A percentile compares a stretch with the other conserved stretches of the same genome.
These are phyloP conservation scores for Paracorniculantispora psalliotae DNA, from an alignment of 2,329 filamentous ascomycete genomes.

Conservation along the genomic window DNA sequence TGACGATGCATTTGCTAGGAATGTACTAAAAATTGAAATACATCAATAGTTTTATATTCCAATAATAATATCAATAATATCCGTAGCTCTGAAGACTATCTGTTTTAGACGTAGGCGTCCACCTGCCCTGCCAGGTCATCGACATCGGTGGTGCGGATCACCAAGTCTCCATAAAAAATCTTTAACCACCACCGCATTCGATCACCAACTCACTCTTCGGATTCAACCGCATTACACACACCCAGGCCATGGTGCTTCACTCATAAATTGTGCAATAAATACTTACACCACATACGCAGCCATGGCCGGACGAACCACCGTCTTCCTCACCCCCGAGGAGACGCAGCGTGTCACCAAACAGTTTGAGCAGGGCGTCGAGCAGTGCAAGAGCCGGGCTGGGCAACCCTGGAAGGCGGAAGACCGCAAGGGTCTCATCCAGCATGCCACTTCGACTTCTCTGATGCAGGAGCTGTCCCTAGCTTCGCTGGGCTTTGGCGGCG, in stretches of 20 bases:
- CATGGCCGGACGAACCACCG: constrained; percentile 23
- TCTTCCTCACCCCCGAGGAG: constrained; percentile 29
- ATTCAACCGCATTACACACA: background rate
- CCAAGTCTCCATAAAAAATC: constrained; percentile 10
- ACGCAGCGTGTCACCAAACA: constrained; percentile 24
- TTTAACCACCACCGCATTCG: background rate
- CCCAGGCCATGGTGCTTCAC: background rate
- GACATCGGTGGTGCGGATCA: background rate
- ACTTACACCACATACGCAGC: background rate
- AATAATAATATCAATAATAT: too few relatives aligned
- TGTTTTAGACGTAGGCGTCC: background rate
- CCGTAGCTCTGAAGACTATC: too few relatives aligned
- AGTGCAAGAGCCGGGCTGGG: constrained; percentile 20
- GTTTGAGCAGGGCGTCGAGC: constrained; percentile 19
- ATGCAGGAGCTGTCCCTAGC: constrained; percentile 28
- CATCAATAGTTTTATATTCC: too few relatives aligned
- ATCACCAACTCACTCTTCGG: background rate
- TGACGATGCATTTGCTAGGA: too few relatives aligned
- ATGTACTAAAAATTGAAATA: too few relatives aligned
- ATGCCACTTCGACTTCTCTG: constrained; percentile 26
- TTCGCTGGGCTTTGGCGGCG: constrained; percentile 15
- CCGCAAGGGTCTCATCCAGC: constrained; percentile 17
- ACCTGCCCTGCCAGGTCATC: background rate
- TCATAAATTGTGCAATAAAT: background rate
- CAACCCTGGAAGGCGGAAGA: constrained; percentile 20